Conservation (phyloP, 352 stramenopile genomes). For the Globisporangium spiculum region DNA sequence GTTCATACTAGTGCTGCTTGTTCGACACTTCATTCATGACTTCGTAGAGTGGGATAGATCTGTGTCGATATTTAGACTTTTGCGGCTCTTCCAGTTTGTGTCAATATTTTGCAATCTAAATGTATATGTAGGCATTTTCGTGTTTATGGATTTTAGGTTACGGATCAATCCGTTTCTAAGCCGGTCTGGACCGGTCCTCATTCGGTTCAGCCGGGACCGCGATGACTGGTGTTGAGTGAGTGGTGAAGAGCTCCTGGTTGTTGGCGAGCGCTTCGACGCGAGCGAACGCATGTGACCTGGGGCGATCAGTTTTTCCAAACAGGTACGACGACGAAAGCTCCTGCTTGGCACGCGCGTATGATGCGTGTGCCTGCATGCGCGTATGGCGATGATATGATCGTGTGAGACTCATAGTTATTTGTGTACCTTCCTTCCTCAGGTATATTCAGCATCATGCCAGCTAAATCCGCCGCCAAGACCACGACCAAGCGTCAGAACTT, state of each 20-base stretch:
- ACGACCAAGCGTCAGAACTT: slow-evolving; percentile 55
- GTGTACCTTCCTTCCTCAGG: slow-evolving; percentile 16
- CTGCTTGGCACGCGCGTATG: too few relatives aligned
- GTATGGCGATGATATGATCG: background rate
- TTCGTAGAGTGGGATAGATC: too few relatives aligned
- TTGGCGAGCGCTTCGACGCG: background rate
- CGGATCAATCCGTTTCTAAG: background rate
- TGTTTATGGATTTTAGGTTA: background rate
- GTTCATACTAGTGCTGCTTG: too few relatives aligned
- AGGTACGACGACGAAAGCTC: slow-evolving; percentile 32
- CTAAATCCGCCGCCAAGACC: slow-evolving; percentile 50
- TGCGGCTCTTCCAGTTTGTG: background rate
- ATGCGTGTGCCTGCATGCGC: background rate
- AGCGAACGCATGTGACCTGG: background rate
- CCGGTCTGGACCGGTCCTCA: background rate
- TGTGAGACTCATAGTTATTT: background rate
- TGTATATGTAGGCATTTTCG: background rate
- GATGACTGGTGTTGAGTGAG: slow-evolving; percentile 14
- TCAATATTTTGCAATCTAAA: background rate
- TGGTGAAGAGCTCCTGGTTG: slow-evolving; percentile 14
- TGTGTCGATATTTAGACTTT: too few relatives aligned
- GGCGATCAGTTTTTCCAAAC: slow-evolving; percentile 53
- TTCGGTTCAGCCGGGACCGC: slow-evolving; percentile 2
- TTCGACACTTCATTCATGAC: too few relatives aligned
- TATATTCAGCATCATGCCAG: slow-evolving; percentile 45